Percentiles rank a stretch among this genome's conserved stretches.
Evolutionary conservation across 1,139 yeast species (phyloP).

Genomic region (Lodderomyces margitis): DNA sequence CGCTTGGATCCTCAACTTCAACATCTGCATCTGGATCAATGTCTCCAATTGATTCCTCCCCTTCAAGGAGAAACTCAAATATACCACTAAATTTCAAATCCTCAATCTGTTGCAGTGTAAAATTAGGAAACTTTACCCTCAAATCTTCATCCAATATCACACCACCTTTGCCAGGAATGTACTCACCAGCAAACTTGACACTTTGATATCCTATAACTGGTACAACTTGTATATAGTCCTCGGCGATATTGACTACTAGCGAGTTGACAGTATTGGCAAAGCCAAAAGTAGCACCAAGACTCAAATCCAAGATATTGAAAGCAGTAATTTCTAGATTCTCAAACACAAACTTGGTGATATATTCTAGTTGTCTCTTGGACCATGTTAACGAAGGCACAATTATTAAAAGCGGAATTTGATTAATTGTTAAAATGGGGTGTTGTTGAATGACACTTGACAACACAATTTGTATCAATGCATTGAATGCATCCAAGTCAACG

Average conservation of each 20-base stretch:
- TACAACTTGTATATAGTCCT: constrained; percentile 68
- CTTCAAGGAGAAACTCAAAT: constrained; percentile 70
- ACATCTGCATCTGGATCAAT: constrained; percentile 41
- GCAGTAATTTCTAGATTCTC: constrained; percentile 75
- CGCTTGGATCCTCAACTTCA: constrained; percentile 47
- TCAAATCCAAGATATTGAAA: constrained; percentile 64
- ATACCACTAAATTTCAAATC: constrained; percentile 71
- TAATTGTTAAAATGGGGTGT: constrained; percentile 50
- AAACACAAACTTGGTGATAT: constrained; percentile 69
- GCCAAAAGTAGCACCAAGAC: constrained; percentile 75
- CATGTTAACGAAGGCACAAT: constrained; percentile 65
- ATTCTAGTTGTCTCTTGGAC: constrained; percentile 68
- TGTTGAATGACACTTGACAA: constrained; percentile 55
- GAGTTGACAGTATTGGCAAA: constrained; percentile 56
- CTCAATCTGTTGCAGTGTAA: constrained; percentile 61
- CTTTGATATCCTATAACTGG: constrained; percentile 75
- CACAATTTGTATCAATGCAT: constrained; percentile 61
- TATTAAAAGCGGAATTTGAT: constrained; percentile 49
- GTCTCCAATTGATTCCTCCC: constrained; percentile 53
- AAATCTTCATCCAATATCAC: constrained; percentile 55
- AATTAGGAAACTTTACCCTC: constrained; percentile 53
- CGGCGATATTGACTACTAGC: constrained; percentile 79
- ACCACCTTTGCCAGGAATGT: constrained; percentile 59
- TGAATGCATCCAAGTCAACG: constrained; percentile 66
- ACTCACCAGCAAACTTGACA: constrained; percentile 52